Base-by-base conservation (phyloP, 2,329 filamentous ascomycete genomes). In the Aspergillus arachidicola region DNA sequence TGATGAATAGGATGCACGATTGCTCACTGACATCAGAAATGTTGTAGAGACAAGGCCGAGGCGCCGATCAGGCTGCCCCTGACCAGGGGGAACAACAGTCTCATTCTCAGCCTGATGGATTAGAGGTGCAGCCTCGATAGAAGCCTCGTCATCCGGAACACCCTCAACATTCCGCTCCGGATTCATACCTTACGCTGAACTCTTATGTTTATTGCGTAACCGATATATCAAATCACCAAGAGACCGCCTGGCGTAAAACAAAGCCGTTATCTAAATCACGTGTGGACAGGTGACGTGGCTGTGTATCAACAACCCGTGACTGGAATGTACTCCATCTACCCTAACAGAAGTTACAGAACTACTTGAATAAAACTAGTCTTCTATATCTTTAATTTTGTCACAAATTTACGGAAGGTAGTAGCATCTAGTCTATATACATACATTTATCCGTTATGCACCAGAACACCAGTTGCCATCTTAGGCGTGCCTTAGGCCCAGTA, bases 21-120 rank as follows among this genome's bases (percentile, higher is more conserved):
- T 12, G 26, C 34, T 11, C 26, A 56, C 59, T 45, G 36, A 60
- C 59, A 60, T 55, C 38, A 60, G 23, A 32, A 60, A 56, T 4
- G 59, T 56, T 11, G 59, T 60, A 6, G 59, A 60, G 14, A 55
- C 30, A 12, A 60, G 51, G 19, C 59, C 51, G 19, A 60, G 41
- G 21, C 43, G 59, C 12, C 59, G 59, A 51, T 36, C n/a, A 6
- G 56, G 43, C 28, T 32, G 41, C 16, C 10, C 10, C 4, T 28
- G 12, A 1, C 46, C 21, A 28, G 23, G 6, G 9, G 26, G 12
- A 14, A 16, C 21, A 30, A 6, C n/a, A 21, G 14, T 14, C 32
- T 11, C 56, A 16, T 58, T 28, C n/a, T 58, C 56, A 1, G 43
- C 3, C 9, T 50, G 43, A 48, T 12, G n/a, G 41, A 48, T 48